Conservation (phyloP, 1,139 yeast genomes). For the Neolecta irregularis region DNA sequence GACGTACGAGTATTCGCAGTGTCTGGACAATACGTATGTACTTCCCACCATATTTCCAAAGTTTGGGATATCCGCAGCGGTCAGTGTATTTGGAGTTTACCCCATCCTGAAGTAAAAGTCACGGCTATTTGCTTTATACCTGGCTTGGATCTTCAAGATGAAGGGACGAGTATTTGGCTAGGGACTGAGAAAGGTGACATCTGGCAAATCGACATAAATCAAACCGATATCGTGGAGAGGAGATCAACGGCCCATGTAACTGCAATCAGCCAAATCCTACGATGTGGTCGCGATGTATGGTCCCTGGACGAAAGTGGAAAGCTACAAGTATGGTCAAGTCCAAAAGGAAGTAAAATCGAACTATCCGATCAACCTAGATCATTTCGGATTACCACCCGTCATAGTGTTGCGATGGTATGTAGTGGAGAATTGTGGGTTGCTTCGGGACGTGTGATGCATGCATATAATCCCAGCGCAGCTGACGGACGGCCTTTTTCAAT, state of each 20-base stretch:
- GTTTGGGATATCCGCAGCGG: conserved; percentile 21
- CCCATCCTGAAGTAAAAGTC: conserved; percentile 20
- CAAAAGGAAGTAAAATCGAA: conserved; percentile 11
- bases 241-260: conserved; percentile 22
- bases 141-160: conserved; percentile 13
- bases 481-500: conserved; percentile 18
- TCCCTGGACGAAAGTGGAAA: conserved; percentile 29
- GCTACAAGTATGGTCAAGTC: conserved; percentile 24
- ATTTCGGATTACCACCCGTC: conserved; percentile 22
- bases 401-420: conserved; percentile 21
- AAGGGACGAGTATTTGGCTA: conserved; percentile 23
- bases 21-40: conserved; percentile 20
- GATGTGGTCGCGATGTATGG: conserved; percentile 22
- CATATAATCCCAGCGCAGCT: conserved; percentile 22
- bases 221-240: conserved; percentile 15
- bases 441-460: conserved; percentile 22
- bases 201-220: conserved; percentile 21
- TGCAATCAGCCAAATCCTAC: conserved; percentile 21
- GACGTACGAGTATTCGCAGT: conserved; percentile 20
- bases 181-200: conserved; percentile 28
- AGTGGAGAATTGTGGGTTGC: conserved; percentile 26
- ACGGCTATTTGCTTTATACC: conserved; percentile 20
- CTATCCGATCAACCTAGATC: conserved; percentile 21
- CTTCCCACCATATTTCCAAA: conserved; percentile 18
- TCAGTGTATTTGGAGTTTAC: conserved; percentile 19